Conservation (phyloP, 257 asterid species). For the Solanum ossicruentum region DNA sequence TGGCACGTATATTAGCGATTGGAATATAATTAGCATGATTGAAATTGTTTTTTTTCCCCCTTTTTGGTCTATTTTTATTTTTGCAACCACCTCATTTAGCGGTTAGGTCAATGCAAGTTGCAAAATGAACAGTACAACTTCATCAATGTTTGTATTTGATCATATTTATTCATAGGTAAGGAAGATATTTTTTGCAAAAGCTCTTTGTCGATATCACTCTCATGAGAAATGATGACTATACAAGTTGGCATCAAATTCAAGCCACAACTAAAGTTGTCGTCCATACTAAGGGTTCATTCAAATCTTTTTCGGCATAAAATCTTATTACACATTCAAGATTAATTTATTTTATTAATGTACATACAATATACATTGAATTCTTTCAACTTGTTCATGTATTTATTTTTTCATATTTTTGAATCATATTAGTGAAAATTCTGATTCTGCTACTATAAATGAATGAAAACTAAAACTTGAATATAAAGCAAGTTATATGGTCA, state of each 20-base stretch:
- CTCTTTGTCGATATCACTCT: not conserved
- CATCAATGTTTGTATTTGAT: not conserved
- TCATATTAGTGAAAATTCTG: accelerated
- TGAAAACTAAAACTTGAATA: not conserved
- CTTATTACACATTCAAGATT: not conserved
- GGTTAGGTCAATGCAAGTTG: too few relatives aligned
- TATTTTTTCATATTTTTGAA: not conserved
- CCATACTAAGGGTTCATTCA: not conserved
- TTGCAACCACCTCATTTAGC: too few relatives aligned
- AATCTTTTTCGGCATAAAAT: not conserved
- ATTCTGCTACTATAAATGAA: accelerated
- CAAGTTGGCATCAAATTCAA: not conserved
- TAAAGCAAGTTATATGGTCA: not conserved
- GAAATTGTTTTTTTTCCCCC: not conserved
- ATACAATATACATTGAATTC: not conserved
- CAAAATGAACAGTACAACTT: not conserved
- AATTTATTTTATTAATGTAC: not conserved
- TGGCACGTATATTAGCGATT: not conserved
- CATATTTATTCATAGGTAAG: not conserved
- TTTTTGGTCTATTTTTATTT: too few relatives aligned
- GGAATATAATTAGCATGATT: not conserved
- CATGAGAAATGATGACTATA: not conserved
- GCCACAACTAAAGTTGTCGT: not conserved
- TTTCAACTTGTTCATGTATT: not conserved
- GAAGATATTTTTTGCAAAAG: not conserved